Evolutionary conservation across 768 basidiomycete genomes (phyloP), one percentile per base, ranked within the genome.

Genomic region (Gautieria morchelliformis): DNA sequence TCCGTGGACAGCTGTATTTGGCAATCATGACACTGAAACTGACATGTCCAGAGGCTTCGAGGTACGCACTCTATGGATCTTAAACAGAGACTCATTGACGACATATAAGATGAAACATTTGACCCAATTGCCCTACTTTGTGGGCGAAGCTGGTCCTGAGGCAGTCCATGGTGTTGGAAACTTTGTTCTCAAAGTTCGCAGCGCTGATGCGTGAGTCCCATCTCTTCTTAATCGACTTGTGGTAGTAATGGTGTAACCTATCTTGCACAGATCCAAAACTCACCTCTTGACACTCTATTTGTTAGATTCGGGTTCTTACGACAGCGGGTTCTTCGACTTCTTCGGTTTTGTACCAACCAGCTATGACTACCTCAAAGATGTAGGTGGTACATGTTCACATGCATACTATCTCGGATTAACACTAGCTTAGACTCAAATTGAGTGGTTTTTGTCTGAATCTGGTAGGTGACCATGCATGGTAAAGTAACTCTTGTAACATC

Each of bases 1-100:
- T 39, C 89, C 94, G 0, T 99, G 94, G 94, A 82, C 91, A 4
- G 87, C 84, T 0, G 79, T 97, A 2, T 94, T 97, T 68, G 95
- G 95, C 1, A 97, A 99, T 65, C 95, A 99, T 68, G 95, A 97
- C 63, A 79, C 82, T 45, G 87, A 93, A 59, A 77, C 82, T 51
- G 87, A 85, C 14, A 62, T 75, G 63, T 63, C 71, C 30, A 82
- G 84, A 61, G 80, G 77, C 22, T 27, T 40, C 27, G 56, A 57
- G 37, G 56, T 57, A 47, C 15, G 32, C n/a, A n/a, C 24, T 52
- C 10, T 39, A 15, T 24, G 11, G 12, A 49, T 4, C 32, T 24
- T 30, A 30, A 30, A 30, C 22, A 49, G 9, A 10, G 27, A 30
- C 24, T 49, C 5, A 49, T 33, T 27, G 7, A 10, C n/a, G 17